phyloP scores from a whole-genome alignment of 2,329 filamentous ascomycete species.

The Cladosporium austrohemisphaericum region DNA sequence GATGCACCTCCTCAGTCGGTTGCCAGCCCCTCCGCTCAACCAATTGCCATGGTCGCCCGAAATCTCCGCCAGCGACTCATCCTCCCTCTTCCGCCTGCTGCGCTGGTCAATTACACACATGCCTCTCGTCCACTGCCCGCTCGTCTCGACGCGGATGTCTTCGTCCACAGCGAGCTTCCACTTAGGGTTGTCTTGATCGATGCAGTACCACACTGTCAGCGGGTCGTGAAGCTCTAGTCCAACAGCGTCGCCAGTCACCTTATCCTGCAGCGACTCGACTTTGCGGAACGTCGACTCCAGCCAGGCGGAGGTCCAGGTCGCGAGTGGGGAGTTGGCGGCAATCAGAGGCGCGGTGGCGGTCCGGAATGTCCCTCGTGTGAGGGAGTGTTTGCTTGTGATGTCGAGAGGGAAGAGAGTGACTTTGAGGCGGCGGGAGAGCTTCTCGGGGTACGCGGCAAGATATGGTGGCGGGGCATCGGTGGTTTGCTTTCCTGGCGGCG shows the following conservation, averaged over 20 bases:
- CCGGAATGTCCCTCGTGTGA: slow-evolving; percentile 39
- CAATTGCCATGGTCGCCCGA: slow-evolving; percentile 72
- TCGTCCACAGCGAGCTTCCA: slow-evolving; percentile 50
- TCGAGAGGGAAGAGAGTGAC: slow-evolving; percentile 49
- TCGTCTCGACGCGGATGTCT: slow-evolving; percentile 85
- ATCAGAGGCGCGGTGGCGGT: slow-evolving; percentile 28
- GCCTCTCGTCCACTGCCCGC: slow-evolving; percentile 90
- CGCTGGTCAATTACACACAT: slow-evolving; percentile 83
- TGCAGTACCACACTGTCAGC: slow-evolving; percentile 36
- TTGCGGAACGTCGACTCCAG: slow-evolving; percentile 45
- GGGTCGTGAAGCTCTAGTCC: slow-evolving; percentile 48
- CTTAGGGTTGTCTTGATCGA: slow-evolving; percentile 21
- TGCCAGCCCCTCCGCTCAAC: slow-evolving; percentile 70
- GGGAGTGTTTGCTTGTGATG: slow-evolving; percentile 43
- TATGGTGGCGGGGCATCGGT: slow-evolving; percentile 30
- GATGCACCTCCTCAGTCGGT: slow-evolving; percentile 73
- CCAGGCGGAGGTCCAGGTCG: slow-evolving; percentile 45
- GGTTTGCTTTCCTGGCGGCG: slow-evolving; percentile 28
- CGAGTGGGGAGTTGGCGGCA: slow-evolving; percentile 38
- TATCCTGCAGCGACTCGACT: slow-evolving; percentile 38
- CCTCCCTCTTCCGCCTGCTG: slow-evolving; percentile 50
- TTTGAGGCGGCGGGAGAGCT: slow-evolving; percentile 40
- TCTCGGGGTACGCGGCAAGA: slow-evolving; percentile 39
- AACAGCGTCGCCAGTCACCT: slow-evolving; percentile 34
- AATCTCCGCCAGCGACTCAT: slow-evolving; percentile 51